Evolutionary conservation across 192 early-diverging fungal genomes (phyloP).

Genomic region (Linnemannia elongata): DNA sequence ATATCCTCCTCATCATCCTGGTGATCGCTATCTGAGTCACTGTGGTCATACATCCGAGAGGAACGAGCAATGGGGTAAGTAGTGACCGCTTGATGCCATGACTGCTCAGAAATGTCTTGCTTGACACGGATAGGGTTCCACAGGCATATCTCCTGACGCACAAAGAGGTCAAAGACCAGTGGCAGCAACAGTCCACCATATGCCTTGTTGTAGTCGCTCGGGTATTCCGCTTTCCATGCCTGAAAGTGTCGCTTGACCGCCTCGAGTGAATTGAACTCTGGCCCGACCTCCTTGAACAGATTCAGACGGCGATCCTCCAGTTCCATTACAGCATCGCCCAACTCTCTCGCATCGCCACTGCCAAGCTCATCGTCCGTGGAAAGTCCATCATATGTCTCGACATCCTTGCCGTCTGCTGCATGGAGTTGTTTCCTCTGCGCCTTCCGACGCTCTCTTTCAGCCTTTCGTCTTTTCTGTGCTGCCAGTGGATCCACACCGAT

Average conservation of each 20-base stretch:
- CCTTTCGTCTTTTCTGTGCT: constrained; percentile 38
- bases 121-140: constrained; percentile 65
- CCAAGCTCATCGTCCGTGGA: constrained; percentile 66
- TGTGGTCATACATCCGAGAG: constrained; percentile 14
- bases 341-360: constrained; percentile 37
- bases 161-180: constrained; percentile 68
- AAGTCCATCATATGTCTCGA: constrained; percentile 52
- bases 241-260: constrained; percentile 65
- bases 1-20: constrained; percentile 48
- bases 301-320: constrained; percentile 45
- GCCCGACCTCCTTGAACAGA: constrained; percentile 60
- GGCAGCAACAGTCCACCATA: constrained; percentile 69
- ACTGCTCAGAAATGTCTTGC: constrained; percentile 33
- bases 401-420: constrained; percentile 1
- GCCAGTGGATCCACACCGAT: constrained; percentile 38
- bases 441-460: constrained; percentile 41
- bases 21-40: constrained; percentile 45
- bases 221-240: constrained; percentile 64
- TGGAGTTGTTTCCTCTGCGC: background rate
- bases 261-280: constrained; percentile 60
- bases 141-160: constrained; percentile 64
- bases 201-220: constrained; percentile 68
- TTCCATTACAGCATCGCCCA: constrained; percentile 39
- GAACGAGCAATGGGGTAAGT: constrained; percentile 26
- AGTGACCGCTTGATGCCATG: constrained; percentile 40